A percentile compares a stretch with the other conserved stretches of the same genome.
phyloP scores from a whole-genome alignment of 1,284 basidiomycete genomes.

The Pseudozyma flocculosa region DNA sequence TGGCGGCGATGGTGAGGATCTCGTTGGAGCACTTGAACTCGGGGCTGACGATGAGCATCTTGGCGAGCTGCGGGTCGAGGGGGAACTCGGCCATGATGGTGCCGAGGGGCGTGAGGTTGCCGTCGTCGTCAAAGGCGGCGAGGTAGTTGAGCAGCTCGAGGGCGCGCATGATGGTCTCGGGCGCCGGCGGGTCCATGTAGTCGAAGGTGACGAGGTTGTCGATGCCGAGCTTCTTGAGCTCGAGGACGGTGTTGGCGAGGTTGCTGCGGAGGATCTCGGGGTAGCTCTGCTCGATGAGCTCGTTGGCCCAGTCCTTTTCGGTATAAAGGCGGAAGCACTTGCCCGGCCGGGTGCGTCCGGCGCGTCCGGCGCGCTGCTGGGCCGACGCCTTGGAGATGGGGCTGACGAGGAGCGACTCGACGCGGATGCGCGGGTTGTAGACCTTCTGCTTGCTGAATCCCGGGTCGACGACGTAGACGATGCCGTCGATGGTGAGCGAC shows the following conservation, averaged over 20 bases:
- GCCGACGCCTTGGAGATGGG: constrained; percentile 97
- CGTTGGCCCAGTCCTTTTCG: constrained; percentile 86
- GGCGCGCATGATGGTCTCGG: constrained; percentile 96
- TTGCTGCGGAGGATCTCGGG: constrained; percentile 86
- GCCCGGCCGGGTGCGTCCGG: constrained; percentile 90
- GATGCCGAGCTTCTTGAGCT: constrained; percentile 86
- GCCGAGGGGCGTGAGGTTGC: constrained; percentile 83
- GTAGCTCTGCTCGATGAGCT: constrained; percentile 90
- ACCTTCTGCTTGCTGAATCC: constrained; percentile 97
- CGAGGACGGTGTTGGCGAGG: constrained; percentile 87
- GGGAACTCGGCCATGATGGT: constrained; percentile 97
- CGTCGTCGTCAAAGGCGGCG: constrained; percentile 89
- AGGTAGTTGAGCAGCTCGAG: constrained; percentile 91
- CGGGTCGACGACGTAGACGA: constrained; percentile 97
- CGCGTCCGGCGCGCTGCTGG: constrained; percentile 93
- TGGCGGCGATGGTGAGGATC: constrained; percentile 89
- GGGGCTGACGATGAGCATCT: constrained; percentile 89
- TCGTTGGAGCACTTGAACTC: constrained; percentile 97
- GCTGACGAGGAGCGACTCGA: constrained; percentile 88
- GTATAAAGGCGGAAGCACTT: constrained; percentile 98
- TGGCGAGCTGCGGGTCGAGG: constrained; percentile 87
- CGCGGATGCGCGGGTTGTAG: constrained; percentile 92
- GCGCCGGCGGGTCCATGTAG: constrained; percentile 75
- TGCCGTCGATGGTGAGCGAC: constrained; percentile 94
- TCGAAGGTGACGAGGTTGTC: constrained; percentile 67